phyloP scores from a whole-genome alignment of 2,329 filamentous ascomycete species.

The Pseudocercospora cruenta region DNA sequence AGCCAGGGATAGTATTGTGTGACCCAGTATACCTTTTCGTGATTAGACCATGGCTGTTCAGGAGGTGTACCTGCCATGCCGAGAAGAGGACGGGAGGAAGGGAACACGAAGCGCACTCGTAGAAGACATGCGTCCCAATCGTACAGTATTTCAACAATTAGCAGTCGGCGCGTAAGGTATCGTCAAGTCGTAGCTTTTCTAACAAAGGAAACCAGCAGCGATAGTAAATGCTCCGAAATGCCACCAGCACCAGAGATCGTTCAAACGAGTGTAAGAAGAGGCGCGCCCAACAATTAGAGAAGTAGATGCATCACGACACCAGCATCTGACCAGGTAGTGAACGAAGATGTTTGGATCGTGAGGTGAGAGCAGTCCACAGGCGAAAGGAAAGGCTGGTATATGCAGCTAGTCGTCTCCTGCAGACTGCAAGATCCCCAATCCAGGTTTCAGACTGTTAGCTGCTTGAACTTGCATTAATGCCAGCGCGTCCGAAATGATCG shows the following conservation, averaged over 20 bases:
- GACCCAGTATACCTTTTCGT: conserved; percentile 49
- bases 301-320: conserved; percentile 33
- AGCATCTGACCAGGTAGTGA: conserved; percentile 28
- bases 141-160: conserved; percentile 31
- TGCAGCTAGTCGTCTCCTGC: conserved; percentile 21
- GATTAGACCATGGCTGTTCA: conserved; percentile 50
- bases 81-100: conserved; percentile 39
- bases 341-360: conserved; percentile 25
- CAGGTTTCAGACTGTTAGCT: conserved; percentile 13
- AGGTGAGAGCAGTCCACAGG: conserved; percentile 23
- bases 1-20: conserved; percentile 14
- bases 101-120: conserved; percentile 32
- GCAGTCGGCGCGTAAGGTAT: conserved; percentile 33
- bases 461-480: conserved; percentile 19
- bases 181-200: conserved; percentile 32
- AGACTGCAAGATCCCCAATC: conserved; percentile 16
- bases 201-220: conserved; percentile 34
- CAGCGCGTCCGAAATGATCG: conserved; percentile 21
- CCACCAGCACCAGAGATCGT: conserved; percentile 19
- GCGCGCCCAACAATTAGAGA: conserved; percentile 33
- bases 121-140: conserved; percentile 36
- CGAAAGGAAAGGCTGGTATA: conserved; percentile 27
- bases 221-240: conserved; percentile 25
- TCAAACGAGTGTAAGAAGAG: conserved; percentile 40
- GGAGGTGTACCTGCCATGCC: conserved; percentile 47